Evolutionary conservation across 768 basidiomycete species (phyloP).

Genomic region (Aureoboletus auriporus): DNA sequence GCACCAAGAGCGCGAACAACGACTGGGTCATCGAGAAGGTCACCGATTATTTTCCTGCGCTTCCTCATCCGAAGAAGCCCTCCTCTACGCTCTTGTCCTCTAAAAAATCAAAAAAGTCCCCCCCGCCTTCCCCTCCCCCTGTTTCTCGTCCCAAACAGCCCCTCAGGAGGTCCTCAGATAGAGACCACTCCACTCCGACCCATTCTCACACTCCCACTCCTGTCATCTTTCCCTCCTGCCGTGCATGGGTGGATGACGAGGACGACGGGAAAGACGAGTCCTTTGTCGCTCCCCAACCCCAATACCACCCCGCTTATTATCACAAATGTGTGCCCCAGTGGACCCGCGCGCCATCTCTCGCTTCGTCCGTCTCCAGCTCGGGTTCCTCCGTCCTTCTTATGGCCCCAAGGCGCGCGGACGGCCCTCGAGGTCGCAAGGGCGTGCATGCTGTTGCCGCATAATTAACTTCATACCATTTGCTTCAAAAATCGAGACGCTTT

Average conservation of each 20-base stretch:
- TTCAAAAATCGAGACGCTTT: slow-evolving; percentile 22
- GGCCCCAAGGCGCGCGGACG: slow-evolving; percentile 20
- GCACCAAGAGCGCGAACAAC: slow-evolving; percentile 25
- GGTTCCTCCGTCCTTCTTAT: slow-evolving; percentile 30
- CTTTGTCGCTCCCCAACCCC: slow-evolving; percentile 18
- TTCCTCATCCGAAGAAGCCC: slow-evolving; percentile 17
- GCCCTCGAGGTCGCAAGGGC: slow-evolving; percentile 13
- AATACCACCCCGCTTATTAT: slow-evolving; percentile 10
- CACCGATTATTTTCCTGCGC: slow-evolving; percentile 27
- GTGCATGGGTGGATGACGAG: slow-evolving; percentile 27
- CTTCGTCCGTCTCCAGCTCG: slow-evolving; percentile 22
- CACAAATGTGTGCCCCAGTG: slow-evolving; percentile 17
- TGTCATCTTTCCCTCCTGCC: slow-evolving; percentile 31
- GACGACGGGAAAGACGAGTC: slow-evolving; percentile 20
- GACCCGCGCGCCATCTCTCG: slow-evolving; percentile 16
- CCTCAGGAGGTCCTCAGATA: slow-evolving; percentile 13
- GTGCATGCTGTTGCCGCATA: slow-evolving; percentile 12
- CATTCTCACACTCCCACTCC: slow-evolving; percentile 29
- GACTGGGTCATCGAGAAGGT: slow-evolving; percentile 26
- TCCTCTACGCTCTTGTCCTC: background rate
- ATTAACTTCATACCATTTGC: background rate
- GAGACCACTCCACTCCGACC: slow-evolving; percentile 16
- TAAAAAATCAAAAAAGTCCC: slow-evolving; percentile 20
- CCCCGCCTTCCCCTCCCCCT: slow-evolving; percentile 10
- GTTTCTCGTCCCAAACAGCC: slow-evolving; percentile 9